Percentiles rank a stretch among this genome's conserved stretches.
phyloP scores from a whole-genome alignment of 225 moss, liverwort and hornwort genomes.

The Asterella californica region DNA sequence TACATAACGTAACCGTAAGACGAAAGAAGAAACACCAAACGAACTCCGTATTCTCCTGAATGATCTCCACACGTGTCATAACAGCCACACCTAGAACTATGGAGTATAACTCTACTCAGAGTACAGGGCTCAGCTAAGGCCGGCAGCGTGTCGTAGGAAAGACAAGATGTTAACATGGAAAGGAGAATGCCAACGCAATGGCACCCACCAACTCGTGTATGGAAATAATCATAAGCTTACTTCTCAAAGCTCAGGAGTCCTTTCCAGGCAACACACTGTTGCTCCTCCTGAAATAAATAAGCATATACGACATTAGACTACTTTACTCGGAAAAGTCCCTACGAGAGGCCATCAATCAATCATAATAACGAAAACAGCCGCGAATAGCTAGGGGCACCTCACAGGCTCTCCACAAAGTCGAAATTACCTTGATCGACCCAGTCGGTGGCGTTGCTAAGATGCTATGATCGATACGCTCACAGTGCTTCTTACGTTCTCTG shows the following conservation, averaged over 20 bases:
- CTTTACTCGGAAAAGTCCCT: neutral
- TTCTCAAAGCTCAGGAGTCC: conserved; percentile 85
- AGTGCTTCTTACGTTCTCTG: conserved; percentile 90
- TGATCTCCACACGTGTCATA: neutral
- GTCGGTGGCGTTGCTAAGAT: conserved; percentile 87
- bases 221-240: conserved; percentile 37
- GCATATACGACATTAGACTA: neutral
- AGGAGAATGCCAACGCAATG: no score
- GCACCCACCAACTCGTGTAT: neutral
- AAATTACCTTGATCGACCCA: conserved; percentile 81
- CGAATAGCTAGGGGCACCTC: neutral
- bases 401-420: conserved; percentile 7
- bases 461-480: conserved; percentile 86
- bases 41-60: neutral
- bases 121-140: neutral
- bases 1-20: neutral
- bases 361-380: neutral
- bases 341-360: no score
- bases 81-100: neutral
- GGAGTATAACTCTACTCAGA: neutral
- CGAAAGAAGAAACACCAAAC: neutral
- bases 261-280: conserved; percentile 87
- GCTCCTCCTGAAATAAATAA: conserved; percentile 68
- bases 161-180: neutral
- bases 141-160: neutral